Evolutionary conservation across 2,329 filamentous ascomycete species (phyloP), one percentile per base, ranked within the genome.

Genomic region (Cytospora paraplurivora): DNA sequence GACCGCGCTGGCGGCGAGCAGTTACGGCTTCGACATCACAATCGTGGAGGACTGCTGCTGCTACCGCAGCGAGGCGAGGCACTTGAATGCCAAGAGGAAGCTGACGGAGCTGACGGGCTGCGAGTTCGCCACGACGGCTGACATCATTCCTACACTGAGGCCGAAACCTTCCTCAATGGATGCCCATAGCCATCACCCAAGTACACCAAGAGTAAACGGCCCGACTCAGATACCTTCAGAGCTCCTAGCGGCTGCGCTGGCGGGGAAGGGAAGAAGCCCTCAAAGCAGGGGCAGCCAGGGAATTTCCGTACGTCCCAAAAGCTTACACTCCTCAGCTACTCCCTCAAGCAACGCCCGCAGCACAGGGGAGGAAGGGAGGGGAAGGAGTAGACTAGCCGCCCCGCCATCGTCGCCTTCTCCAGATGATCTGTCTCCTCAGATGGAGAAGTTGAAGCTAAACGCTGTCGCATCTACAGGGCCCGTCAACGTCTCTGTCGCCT

Each of bases 31-130:
- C 71, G 82, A 86, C n/a, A 92, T 97, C 71, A 95, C 90, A 6
- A 80, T 98, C 13, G 80, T 98, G 47, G 88, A 95, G 59, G 93
- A 98, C 73, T 97, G 93, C 74, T 86, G 96, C 62, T 93, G 93
- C 12, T 97, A 89, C 71, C 86, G 91, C 54, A 87, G 81, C 69
- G 85, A 87, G 63, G 75, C 79, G 19, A 86, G 92, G 51, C 92
- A 96, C 69, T 79, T 85, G 52, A 81, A 85, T 67, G 90, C 93
- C 0, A 79, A 96, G 68, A 82, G 84, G 59, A 85, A 87, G 61
- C 88, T 97, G 73, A 81, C 85, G 2, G 86, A 92, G 50, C 84
- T 91, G 58, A 90, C 93, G 65, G 92, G 90, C 35, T 92, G 90
- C 54, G 85, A 87, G 53, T 79, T 88, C 3, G 79, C 88, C 34